These are phyloP conservation scores for Suillus weaverae DNA, from an alignment of 768 basidiomycete species.

Conservation along the genomic window DNA sequence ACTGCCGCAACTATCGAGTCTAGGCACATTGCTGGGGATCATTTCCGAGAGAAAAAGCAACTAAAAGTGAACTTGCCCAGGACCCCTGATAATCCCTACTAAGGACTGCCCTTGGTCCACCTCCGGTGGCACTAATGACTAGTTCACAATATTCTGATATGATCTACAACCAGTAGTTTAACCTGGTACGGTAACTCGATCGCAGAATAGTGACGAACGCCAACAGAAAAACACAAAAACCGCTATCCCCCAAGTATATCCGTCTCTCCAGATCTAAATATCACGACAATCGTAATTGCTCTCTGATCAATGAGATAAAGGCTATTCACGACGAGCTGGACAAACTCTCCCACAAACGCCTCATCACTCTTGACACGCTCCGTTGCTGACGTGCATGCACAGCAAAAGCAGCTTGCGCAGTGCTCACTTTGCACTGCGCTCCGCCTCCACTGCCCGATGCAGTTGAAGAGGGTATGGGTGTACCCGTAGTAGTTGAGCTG, in stretches of 20 bases:
- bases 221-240: not conserved
- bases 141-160: not conserved
- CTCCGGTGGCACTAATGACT: not conserved
- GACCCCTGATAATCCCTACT: no score
- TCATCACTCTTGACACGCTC: constrained; percentile 33
- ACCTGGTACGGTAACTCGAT: not conserved
- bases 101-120: no score
- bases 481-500: constrained; percentile 12
- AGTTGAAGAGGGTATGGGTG: constrained; percentile 7
- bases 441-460: constrained; percentile 12
- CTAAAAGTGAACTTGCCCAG: no score
- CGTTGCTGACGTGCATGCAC: constrained; percentile 20
- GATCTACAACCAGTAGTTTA: not conserved
- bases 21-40: no score
- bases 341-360: constrained; percentile 12
- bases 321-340: not conserved
- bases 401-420: constrained; percentile 6
- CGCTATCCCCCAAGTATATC: not conserved
- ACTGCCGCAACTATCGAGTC: no score
- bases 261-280: not conserved
- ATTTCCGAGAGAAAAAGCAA: no score
- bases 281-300: not conserved
- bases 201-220: not conserved
- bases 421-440: constrained; percentile 24
- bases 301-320: no score